phyloP scores from a whole-genome alignment of 257 asterid genomes.

The Jacaranda mimosifolia region DNA sequence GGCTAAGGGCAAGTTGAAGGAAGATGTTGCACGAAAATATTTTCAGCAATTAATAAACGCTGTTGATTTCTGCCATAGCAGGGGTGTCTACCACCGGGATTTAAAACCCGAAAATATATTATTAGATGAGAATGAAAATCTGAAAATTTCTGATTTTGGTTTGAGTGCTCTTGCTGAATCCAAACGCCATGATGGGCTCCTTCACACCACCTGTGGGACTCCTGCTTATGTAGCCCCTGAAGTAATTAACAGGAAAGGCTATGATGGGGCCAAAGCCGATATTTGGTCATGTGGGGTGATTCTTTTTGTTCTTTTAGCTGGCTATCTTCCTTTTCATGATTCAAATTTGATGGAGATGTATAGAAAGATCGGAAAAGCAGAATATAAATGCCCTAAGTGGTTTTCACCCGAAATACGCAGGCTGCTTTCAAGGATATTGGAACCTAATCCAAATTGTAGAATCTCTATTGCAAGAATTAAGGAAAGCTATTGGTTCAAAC shows the following conservation, averaged over 20 bases:
- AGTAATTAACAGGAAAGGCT: conserved; percentile 74
- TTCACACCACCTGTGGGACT: conserved; percentile 88
- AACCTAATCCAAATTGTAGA: conserved; percentile 74
- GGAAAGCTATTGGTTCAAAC: conserved; percentile 70
- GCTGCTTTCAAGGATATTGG: conserved; percentile 68
- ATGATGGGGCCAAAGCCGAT: conserved; percentile 82
- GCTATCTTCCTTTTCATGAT: conserved; percentile 84
- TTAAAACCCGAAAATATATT: conserved; percentile 81
- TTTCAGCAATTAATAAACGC: conserved; percentile 73
- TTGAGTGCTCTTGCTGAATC: conserved; percentile 75
- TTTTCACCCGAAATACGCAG: conserved; percentile 66
- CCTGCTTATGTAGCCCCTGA: conserved; percentile 94
- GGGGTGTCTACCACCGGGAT: conserved; percentile 88
- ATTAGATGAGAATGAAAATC: conserved; percentile 68
- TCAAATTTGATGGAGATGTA: conserved; percentile 84
- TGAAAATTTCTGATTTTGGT: conserved; percentile 85
- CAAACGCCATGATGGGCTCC: conserved; percentile 76
- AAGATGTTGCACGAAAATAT: conserved; percentile 64
- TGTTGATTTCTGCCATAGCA: conserved; percentile 82
- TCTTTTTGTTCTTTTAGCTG: conserved; percentile 71
- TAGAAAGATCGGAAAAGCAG: conserved; percentile 76
- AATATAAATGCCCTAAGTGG: conserved; percentile 79
- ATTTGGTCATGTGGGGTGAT: conserved; percentile 91
- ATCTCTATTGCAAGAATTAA: conserved; percentile 65
- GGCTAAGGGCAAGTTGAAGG: conserved; percentile 70